A percentile compares a stretch with the other conserved stretches of the same genome.
phyloP scores from a whole-genome alignment of 1,139 yeast genomes.

The Magnusiomyces fungicola region DNA sequence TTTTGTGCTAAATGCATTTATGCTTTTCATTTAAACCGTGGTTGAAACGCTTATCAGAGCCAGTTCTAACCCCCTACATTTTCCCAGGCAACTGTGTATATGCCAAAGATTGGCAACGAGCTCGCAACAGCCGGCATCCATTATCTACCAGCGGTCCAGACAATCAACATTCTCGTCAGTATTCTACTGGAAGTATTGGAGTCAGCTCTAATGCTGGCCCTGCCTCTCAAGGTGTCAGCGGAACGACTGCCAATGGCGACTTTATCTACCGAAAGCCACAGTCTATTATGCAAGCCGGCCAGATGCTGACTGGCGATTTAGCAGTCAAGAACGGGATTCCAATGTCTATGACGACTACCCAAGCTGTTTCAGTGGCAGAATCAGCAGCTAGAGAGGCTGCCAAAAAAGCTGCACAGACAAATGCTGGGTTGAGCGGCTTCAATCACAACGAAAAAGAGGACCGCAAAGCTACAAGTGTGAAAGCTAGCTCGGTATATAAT shows the following conservation, averaged over 20 bases:
- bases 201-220: slow-evolving; percentile 1
- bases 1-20: neutral
- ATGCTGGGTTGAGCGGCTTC: neutral
- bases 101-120: slow-evolving; percentile 39
- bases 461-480: slow-evolving; percentile 1
- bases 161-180: neutral
- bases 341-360: neutral
- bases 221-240: neutral
- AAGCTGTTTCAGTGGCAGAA: neutral
- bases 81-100: slow-evolving; percentile 53
- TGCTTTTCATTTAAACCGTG: neutral
- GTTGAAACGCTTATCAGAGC: too few relatives aligned
- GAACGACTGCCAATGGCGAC: neutral
- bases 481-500: slow-evolving; percentile 8
- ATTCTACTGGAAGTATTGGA: slow-evolving; percentile 8
- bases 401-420: neutral
- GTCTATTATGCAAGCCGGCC: neutral
- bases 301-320: neutral
- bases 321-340: neutral
- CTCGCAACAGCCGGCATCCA: slow-evolving; percentile 13
- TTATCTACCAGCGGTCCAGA: slow-evolving; percentile 10
- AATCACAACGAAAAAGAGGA: slow-evolving; percentile 11
- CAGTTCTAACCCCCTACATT: neutral
- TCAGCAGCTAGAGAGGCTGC: neutral
- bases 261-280: slow-evolving; percentile 2